phyloP scores from a whole-genome alignment of 1,284 basidiomycete genomes.

The Leccinum angustisporum region DNA sequence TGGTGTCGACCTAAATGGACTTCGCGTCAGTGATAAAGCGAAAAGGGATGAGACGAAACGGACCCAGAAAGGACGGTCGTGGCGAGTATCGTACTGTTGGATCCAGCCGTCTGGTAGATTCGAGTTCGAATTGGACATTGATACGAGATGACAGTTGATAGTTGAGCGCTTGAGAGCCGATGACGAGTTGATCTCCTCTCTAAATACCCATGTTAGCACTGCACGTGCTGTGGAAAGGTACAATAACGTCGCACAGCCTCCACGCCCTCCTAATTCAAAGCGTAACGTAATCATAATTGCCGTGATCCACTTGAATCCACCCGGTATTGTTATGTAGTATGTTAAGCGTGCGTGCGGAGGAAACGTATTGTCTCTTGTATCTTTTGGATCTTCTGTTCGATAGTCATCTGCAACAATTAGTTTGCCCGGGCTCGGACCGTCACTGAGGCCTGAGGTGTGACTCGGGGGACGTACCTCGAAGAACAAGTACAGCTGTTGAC shows the following conservation, averaged over 20 bases:
- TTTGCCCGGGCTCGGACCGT: neutral
- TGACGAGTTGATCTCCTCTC: neutral
- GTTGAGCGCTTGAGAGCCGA: neutral
- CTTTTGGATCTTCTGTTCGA: constrained; percentile 47
- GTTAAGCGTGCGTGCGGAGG: constrained; percentile 18
- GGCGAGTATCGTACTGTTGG: constrained; percentile 45
- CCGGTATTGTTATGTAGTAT: neutral
- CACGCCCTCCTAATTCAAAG: neutral
- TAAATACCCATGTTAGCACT: neutral
- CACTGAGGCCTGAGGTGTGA: neutral
- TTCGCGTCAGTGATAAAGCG: neutral
- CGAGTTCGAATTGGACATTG: constrained; percentile 6
- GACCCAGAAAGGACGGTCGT: constrained; percentile 38
- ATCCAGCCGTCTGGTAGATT: constrained; percentile 65
- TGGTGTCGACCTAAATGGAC: constrained; percentile 58
- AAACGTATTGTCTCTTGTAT: constrained; percentile 35
- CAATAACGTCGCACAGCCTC: constrained; percentile 7
- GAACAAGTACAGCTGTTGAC: constrained; percentile 48
- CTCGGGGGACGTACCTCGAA: constrained; percentile 42
- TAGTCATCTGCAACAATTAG: constrained; percentile 45
- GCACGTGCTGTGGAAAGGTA: constrained; percentile 22
- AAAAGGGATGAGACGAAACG: constrained; percentile 10
- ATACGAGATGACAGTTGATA: constrained; percentile 24
- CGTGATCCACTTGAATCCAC: too few species aligned
- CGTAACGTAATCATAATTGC: neutral